Base-by-base conservation (phyloP, 2,329 filamentous ascomycete genomes). In the Neonectria neomacrospora region DNA sequence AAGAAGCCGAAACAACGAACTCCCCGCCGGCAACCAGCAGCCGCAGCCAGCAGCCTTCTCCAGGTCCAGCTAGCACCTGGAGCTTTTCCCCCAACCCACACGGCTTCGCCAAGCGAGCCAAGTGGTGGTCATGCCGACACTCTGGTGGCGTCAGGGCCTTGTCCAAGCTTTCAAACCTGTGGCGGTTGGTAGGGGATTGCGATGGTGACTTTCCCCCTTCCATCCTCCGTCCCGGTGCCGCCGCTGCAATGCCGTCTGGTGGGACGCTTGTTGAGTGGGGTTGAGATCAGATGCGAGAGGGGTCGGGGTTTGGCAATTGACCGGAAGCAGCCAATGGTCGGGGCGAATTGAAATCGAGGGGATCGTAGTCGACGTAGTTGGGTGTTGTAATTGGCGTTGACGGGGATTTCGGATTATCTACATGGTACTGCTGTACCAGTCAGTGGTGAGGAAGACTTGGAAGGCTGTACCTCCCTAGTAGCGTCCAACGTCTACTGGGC, bases 101-200 rank as follows among this genome's bases (percentile, higher is more conserved):
- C 14, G 34, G 30, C 9, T 18, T 32, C 28, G n/a, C 30, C 47
- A 50, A 32, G 26, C 26, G 26, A 32, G 26, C 47, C 26, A 50
- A 50, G 28, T 10, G 30, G 2, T 32, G 47, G 47, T 50, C 47
- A 50, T 50, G 66, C 65, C 68, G 63, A 61, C 58, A 68, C 57
- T 50, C 51, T 52, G 28, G 66, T 72, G 71, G 70, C 70, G 69
- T 62, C 54, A 69, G 44, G 50, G 62, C 37, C 64, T 53, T 32
- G 50, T 57, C 56, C 52, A 62, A 59, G 34, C 58, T 63, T 63
- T 63, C 39, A 63, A 67, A 61, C 60, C 64, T 44, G 63, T 34
- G 23, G 61, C 56, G 61, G 61, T 60, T 67, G 53, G 51, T 60
- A 55, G 52, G 63, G 65, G 57, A 65, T 54, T 61, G 44, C 63